These are phyloP conservation scores for Pyronema domesticum DNA, from an alignment of 495 filamentous ascomycete genomes.

Conservation along the genomic window DNA sequence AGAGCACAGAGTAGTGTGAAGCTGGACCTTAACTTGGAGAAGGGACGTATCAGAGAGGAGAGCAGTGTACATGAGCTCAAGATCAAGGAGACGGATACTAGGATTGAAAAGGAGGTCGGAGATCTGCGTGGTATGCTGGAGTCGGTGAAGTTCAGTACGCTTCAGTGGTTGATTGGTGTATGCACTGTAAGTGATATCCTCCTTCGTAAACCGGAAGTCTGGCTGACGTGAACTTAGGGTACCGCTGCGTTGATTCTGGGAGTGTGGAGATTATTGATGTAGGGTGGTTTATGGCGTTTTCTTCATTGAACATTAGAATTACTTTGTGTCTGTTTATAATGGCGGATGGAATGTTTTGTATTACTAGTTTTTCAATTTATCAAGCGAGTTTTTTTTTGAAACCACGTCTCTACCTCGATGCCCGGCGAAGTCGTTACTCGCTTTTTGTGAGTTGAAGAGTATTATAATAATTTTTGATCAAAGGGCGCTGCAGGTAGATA, in stretches of 20 bases:
- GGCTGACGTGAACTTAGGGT: conserved; percentile 25
- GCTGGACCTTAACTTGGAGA: conserved; percentile 88
- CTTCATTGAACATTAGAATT: too few species aligned
- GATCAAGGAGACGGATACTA: conserved; percentile 95
- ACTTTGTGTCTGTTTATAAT: too few species aligned
- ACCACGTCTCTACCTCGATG: too few species aligned
- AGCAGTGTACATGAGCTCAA: conserved; percentile 93
- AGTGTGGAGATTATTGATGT: conserved; percentile 78
- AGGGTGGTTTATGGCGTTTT: too few species aligned
- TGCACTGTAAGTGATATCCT: conserved; percentile 40
- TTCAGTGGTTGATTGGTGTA: conserved; percentile 98
- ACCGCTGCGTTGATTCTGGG: conserved; percentile 86
- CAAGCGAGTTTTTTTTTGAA: too few species aligned
- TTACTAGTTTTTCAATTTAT: too few species aligned
- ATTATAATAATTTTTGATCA: too few species aligned
- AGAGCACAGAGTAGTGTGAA: conserved; percentile 82
- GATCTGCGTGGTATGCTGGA: conserved; percentile 79
- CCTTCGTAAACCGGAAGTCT: not conserved
- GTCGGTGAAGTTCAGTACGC: conserved; percentile 89
- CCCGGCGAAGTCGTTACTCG: too few species aligned
- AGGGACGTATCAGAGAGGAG: conserved; percentile 91
- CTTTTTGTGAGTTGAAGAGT: too few species aligned
- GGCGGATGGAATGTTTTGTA: too few species aligned
- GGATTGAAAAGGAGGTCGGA: conserved; percentile 96
- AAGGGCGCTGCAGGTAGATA: too few species aligned